phyloP scores from a whole-genome alignment of 164 flowering plant genomes.

The Taxillus chinensis region DNA sequence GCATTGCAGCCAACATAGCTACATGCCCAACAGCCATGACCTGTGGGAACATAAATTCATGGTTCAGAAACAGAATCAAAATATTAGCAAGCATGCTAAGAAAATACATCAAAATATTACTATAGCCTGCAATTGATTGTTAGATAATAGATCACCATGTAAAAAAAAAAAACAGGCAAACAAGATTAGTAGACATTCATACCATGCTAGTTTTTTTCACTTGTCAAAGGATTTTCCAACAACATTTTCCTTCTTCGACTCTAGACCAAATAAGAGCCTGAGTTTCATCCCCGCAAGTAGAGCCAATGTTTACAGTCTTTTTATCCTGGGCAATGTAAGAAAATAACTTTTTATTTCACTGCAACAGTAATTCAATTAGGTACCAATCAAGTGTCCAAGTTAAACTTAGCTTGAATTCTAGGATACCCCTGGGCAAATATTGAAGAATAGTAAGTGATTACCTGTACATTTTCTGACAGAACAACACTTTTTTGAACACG shows the following conservation, averaged over 20 bases:
- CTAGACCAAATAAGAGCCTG: constrained; percentile 25
- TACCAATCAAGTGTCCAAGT: too few species aligned
- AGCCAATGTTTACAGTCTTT: constrained; percentile 17
- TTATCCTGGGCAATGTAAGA: constrained; percentile 26
- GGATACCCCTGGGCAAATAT: too few species aligned
- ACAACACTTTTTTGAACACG: constrained; percentile 76
- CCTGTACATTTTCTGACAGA: constrained; percentile 58
- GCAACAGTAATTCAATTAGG: too few species aligned
- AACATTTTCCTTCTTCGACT: constrained; percentile 50
- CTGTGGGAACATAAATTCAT: constrained; percentile 24
- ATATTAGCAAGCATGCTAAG: background rate
- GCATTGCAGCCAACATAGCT: constrained; percentile 89
- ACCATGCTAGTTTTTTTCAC: constrained; percentile 78
- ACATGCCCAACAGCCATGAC: constrained; percentile 99
- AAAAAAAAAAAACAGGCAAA: background rate
- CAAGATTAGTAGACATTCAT: constrained; percentile 14
- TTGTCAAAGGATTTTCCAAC: constrained; percentile 69
- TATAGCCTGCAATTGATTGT: too few species aligned
- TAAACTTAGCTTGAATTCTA: too few species aligned
- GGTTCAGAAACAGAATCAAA: constrained; percentile 1
- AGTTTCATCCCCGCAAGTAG: constrained; percentile 14
- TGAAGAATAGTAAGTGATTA: constrained; percentile 8
- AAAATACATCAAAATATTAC: too few species aligned
- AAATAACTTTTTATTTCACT: background rate
- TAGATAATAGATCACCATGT: too few species aligned